Evolutionary conservation across 2,329 filamentous ascomycete species (phyloP).

Genomic region (Seiridium unicorne): DNA sequence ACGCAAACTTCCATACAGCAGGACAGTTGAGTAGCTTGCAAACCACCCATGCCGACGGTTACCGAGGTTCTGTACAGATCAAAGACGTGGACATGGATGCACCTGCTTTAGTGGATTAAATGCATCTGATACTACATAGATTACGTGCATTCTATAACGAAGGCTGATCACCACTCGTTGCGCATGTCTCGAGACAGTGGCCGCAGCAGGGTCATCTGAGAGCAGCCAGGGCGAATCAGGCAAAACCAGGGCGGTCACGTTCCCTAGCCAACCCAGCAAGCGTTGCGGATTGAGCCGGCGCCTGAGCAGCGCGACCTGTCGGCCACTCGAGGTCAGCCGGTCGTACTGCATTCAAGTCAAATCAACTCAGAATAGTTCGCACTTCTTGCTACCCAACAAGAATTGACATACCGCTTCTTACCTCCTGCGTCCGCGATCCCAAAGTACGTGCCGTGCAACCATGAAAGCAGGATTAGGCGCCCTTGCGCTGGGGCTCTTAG

Average conservation of each 20-base stretch:
- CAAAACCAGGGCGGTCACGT: slow-evolving; percentile 15
- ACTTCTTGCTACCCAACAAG: not conserved
- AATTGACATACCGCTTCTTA: not conserved
- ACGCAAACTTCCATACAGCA: too few species aligned
- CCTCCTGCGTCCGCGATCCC: not conserved
- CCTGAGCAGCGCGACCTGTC: slow-evolving; percentile 8
- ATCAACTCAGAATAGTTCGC: not conserved
- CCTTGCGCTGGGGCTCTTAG: slow-evolving; percentile 25
- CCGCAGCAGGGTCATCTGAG: slow-evolving; percentile 14
- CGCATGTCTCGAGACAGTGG: not conserved
- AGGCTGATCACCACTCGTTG: not conserved
- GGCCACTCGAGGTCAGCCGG: not conserved
- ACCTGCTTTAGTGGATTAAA: too few species aligned
- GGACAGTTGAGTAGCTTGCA: too few species aligned
- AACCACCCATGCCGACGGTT: too few species aligned
- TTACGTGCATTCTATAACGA: too few species aligned
- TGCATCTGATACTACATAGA: too few species aligned
- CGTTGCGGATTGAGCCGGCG: slow-evolving; percentile 4
- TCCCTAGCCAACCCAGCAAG: slow-evolving; percentile 16
- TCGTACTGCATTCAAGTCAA: not conserved
- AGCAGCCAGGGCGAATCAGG: slow-evolving; percentile 16
- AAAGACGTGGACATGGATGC: too few species aligned
- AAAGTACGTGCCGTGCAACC: not conserved
- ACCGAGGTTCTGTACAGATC: too few species aligned
- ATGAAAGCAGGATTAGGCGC: slow-evolving; percentile 28